These are phyloP conservation scores for Castanea sativa DNA, from an alignment of 306 rosid genomes.

Conservation along the genomic window DNA sequence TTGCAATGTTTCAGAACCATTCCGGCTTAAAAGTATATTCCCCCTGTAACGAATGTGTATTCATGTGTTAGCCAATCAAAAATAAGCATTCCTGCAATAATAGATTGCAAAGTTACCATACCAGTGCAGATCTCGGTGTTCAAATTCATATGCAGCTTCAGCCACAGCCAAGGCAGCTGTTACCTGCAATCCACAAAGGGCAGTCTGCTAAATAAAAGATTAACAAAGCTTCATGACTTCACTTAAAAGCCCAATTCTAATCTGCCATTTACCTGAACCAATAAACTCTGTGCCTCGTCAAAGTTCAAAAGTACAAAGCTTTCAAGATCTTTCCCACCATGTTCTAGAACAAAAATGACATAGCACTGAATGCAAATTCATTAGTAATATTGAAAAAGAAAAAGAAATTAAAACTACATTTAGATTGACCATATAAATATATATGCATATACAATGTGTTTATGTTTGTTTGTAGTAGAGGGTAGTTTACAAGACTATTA, in stretches of 20 bases:
- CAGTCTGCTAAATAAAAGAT: constrained; percentile 4
- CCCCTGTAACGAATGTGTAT: constrained; percentile 60
- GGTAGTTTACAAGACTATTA: constrained; percentile 7
- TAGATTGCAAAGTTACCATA: constrained; percentile 28
- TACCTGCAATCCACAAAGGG: constrained; percentile 51
- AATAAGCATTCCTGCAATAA: constrained; percentile 5
- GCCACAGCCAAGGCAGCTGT: constrained; percentile 87
- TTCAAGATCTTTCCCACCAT: constrained; percentile 95
- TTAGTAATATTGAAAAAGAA: constrained; percentile 17
- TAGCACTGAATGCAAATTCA: constrained; percentile 52
- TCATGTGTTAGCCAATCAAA: constrained; percentile 22
- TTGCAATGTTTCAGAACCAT: constrained; percentile 53
- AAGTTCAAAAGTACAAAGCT: constrained; percentile 73
- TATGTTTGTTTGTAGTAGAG: background rate
- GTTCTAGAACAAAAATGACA: constrained; percentile 64
- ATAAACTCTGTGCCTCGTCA: constrained; percentile 67
- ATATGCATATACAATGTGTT: background rate
- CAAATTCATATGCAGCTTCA: constrained; percentile 91
- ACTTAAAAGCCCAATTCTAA: background rate
- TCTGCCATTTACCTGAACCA: constrained; percentile 65
- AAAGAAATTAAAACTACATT: background rate
- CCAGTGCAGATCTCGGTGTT: constrained; percentile 99
- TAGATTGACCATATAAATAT: background rate
- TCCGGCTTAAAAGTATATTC: constrained; percentile 73
- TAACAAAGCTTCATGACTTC: constrained; percentile 23